phyloP scores from a whole-genome alignment of 345 rosid genomes.

The Hibiscus syriacus region DNA sequence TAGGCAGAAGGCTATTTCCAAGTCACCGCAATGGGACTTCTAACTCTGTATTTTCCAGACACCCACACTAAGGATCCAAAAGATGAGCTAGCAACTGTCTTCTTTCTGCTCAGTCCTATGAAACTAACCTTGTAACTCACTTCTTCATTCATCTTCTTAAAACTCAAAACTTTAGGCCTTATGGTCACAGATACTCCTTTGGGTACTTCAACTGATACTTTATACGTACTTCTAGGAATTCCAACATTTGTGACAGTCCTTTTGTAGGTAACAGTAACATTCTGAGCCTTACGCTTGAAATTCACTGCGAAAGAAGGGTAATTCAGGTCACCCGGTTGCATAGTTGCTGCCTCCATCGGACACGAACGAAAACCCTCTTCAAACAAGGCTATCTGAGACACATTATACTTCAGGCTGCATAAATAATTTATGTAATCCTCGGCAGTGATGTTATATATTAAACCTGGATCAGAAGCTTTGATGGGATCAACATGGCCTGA shows the following conservation, averaged over 20 bases:
- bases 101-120: neutral
- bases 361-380: no score
- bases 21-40: slow-evolving; percentile 56
- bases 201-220: slow-evolving; percentile 31
- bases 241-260: slow-evolving; percentile 50
- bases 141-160: slow-evolving; percentile 33
- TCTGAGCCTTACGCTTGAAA: slow-evolving; percentile 12
- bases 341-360: no score
- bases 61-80: slow-evolving; percentile 63
- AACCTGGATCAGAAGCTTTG: slow-evolving; percentile 47
- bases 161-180: slow-evolving; percentile 28
- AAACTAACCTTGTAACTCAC: slow-evolving; percentile 54
- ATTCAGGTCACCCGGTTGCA: slow-evolving; percentile 40
- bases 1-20: neutral
- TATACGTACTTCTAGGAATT: slow-evolving; percentile 14
- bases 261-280: slow-evolving; percentile 12
- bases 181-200: slow-evolving; percentile 28
- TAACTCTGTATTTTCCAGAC: slow-evolving; percentile 42
- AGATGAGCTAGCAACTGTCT: slow-evolving; percentile 17
- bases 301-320: slow-evolving; percentile 54
- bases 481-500: slow-evolving; percentile 58
- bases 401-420: slow-evolving; percentile 41
- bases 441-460: slow-evolving; percentile 35
- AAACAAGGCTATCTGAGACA: slow-evolving; percentile 26
- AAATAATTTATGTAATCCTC: slow-evolving; percentile 34